phyloP scores from a whole-genome alignment of 371 early-diverging fungal genomes.

The Mucor lusitanicus region DNA sequence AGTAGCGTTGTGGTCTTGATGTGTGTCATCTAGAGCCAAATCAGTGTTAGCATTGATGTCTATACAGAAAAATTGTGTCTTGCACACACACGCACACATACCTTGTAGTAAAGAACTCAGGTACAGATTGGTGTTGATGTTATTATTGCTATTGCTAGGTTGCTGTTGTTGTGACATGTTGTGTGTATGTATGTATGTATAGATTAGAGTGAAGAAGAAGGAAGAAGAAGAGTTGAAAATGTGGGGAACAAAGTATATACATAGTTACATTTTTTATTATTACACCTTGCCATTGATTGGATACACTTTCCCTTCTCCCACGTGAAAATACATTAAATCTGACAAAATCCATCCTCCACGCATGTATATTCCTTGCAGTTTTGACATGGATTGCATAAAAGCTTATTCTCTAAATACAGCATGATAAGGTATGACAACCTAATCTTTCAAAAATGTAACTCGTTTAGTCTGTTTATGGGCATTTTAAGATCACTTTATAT shows the following conservation, averaged over 20 bases:
- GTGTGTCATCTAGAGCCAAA: background rate
- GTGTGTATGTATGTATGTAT: background rate
- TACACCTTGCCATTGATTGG: background rate
- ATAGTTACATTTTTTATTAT: background rate
- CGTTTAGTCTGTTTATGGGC: background rate
- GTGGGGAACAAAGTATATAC: background rate
- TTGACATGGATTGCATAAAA: background rate
- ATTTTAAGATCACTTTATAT: no score
- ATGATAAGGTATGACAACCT: background rate
- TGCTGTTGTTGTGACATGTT: background rate
- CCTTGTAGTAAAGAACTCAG: background rate
- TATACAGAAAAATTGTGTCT: background rate
- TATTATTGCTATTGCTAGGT: background rate
- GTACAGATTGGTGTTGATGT: background rate
- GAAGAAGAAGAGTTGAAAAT: background rate
- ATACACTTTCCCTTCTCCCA: background rate
- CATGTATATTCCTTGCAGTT: background rate
- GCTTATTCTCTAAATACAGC: background rate
- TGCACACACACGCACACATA: no score
- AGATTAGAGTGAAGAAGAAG: background rate
- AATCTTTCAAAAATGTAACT: background rate
- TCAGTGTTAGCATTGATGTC: background rate
- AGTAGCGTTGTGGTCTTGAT: background rate
- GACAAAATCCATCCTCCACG: background rate
- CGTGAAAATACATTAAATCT: background rate